phyloP scores from a whole-genome alignment of 2,329 filamentous ascomycete species.

The Hypoxylon sp. region DNA sequence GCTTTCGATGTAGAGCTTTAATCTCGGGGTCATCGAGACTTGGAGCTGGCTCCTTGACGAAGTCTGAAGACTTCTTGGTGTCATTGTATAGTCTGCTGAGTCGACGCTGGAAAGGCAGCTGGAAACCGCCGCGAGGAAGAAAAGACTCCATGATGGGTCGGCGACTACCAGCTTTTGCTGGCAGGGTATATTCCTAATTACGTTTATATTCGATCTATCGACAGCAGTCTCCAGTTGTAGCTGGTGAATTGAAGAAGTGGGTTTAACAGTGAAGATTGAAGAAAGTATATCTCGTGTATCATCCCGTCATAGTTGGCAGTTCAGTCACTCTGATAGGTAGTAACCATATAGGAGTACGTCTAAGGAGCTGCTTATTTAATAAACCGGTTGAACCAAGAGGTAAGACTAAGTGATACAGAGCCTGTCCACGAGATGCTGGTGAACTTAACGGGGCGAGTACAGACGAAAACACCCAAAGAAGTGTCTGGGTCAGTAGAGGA shows the following conservation, averaged over 20 bases:
- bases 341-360: too few species aligned
- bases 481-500: conserved; percentile 4
- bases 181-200: not conserved
- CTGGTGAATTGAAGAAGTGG: not conserved
- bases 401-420: too few species aligned
- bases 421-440: too few species aligned
- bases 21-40: conserved; percentile 74
- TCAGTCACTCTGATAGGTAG: too few species aligned
- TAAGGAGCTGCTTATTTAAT: too few species aligned
- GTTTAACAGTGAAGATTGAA: not conserved
- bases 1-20: conserved; percentile 75
- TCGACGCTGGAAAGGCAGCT: conserved; percentile 67
- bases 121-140: conserved; percentile 60
- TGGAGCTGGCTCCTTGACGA: conserved; percentile 71
- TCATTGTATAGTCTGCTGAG: conserved; percentile 81
- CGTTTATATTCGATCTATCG: not conserved
- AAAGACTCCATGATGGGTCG: conserved; percentile 60
- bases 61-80: conserved; percentile 80
- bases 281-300: too few species aligned
- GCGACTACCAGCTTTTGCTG: not conserved
- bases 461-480: conserved; percentile 1
- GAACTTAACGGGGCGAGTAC: conserved; percentile 4
- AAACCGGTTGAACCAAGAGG: not conserved
- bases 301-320: too few species aligned
- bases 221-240: not conserved